Evolutionary conservation across 1,284 basidiomycete species (phyloP).

Genomic region (Cerrena zonata): DNA sequence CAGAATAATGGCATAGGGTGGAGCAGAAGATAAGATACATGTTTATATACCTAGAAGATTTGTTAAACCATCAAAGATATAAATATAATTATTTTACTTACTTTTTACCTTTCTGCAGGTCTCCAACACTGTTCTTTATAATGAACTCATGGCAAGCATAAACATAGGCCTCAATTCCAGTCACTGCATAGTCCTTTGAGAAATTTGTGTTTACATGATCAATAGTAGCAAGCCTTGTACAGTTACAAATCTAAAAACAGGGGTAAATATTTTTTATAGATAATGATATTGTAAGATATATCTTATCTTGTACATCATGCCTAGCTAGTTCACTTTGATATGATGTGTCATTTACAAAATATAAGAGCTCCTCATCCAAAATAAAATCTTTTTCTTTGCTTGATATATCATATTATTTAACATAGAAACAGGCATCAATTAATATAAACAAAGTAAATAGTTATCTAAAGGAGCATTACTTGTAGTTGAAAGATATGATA

Average conservation of each 20-base stretch:
- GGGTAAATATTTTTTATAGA: background rate
- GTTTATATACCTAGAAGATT: conserved; percentile 9
- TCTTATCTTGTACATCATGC: conserved; percentile 14
- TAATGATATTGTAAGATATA: conserved; percentile 6
- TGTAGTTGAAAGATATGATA: background rate
- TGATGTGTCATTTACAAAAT: conserved; percentile 21
- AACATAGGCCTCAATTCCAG: conserved; percentile 17
- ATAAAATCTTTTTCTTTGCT: conserved; percentile 18
- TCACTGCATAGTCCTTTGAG: conserved; percentile 15
- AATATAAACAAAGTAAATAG: conserved; percentile 20
- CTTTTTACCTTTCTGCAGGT: conserved; percentile 24
- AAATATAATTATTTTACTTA: background rate
- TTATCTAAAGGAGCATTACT: conserved; percentile 14
- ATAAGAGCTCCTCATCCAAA: conserved; percentile 20
- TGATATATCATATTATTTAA: conserved; percentile 21
- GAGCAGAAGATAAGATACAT: conserved; percentile 19
- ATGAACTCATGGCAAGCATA: conserved; percentile 22
- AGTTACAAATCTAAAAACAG: conserved; percentile 16
- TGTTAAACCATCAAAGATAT: background rate
- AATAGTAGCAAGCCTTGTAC: conserved; percentile 14
- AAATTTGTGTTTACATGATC: conserved; percentile 14
- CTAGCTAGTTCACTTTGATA: conserved; percentile 18
- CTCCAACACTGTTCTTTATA: conserved; percentile 18
- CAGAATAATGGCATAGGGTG: conserved; percentile 1
- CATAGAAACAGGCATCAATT: conserved; percentile 26